Conservation (phyloP, 192 early-diverging fungal genomes). For the Podila epigama region DNA sequence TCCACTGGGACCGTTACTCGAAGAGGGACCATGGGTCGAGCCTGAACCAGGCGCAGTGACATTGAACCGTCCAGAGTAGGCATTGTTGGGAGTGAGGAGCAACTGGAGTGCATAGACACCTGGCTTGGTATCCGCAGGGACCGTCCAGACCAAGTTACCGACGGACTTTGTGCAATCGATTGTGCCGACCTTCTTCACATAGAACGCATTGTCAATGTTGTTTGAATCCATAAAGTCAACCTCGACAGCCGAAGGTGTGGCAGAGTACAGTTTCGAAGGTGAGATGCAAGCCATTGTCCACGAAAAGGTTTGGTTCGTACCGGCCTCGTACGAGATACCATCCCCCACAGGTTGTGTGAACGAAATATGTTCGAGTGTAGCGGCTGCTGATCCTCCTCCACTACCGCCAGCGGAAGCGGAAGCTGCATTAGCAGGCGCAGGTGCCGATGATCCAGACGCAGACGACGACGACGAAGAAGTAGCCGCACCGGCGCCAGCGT, state of each 20-base stretch:
- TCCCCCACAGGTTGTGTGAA: slow-evolving; percentile 27
- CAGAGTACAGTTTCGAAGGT: slow-evolving; percentile 1
- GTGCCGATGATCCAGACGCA: no score
- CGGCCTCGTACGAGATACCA: background rate
- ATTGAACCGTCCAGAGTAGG: slow-evolving; percentile 35
- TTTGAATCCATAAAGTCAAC: slow-evolving; percentile 35
- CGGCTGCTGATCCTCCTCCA: no score
- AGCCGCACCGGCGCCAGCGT: background rate
- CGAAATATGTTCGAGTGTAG: slow-evolving; percentile 11
- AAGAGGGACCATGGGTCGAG: background rate
- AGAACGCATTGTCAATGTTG: slow-evolving; percentile 21
- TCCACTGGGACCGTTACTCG: background rate
- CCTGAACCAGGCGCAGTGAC: background rate
- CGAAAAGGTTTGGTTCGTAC: slow-evolving; percentile 16
- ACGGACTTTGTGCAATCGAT: slow-evolving; percentile 21
- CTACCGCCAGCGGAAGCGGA: background rate
- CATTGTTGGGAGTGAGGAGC: background rate
- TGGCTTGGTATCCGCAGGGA: slow-evolving; percentile 2
- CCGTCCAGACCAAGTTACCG: slow-evolving; percentile 16
- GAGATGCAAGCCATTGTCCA: slow-evolving; percentile 21
- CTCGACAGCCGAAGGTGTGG: slow-evolving; percentile 6
- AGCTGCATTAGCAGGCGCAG: slow-evolving; percentile 1
- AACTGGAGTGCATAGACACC: slow-evolving; percentile 28
- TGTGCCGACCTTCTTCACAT: background rate
- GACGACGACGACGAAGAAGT: no score